Conservation (phyloP, 371 early-diverging fungal species). For the Mucor ambiguus region DNA sequence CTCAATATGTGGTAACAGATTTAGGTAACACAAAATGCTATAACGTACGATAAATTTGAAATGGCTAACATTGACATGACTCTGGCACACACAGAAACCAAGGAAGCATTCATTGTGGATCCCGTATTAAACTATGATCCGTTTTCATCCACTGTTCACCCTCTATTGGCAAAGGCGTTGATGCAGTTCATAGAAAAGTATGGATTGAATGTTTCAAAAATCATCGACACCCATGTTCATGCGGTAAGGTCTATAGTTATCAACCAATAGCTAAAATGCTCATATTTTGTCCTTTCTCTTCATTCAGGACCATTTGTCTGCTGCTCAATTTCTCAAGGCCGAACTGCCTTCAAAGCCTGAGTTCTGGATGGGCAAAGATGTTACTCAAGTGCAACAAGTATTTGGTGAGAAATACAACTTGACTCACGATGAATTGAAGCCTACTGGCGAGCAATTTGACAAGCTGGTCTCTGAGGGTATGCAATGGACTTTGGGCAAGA, state of each 20-base stretch:
- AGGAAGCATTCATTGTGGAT: constrained; percentile 48
- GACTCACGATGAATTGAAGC: constrained; percentile 17
- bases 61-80: background rate
- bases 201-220: constrained; percentile 42
- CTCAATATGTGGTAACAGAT: constrained; percentile 49
- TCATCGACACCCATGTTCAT: constrained; percentile 54
- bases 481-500: constrained; percentile 42
- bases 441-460: constrained; percentile 44
- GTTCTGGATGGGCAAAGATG: constrained; percentile 42
- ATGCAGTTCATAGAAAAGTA: constrained; percentile 34
- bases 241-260: constrained; percentile 28
- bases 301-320: constrained; percentile 48
- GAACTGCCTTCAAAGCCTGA: constrained; percentile 39
- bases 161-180: constrained; percentile 30
- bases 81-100: constrained; percentile 26
- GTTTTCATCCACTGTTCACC: constrained; percentile 32
- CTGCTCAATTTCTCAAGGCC: constrained; percentile 38
- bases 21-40: constrained; percentile 29
- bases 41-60: constrained; percentile 1
- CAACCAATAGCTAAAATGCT: background rate
- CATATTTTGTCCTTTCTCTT: too few relatives aligned
- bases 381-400: constrained; percentile 42
- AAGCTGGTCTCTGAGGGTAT: constrained; percentile 27
- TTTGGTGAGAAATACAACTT: constrained; percentile 46
- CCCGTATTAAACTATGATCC: constrained; percentile 50